Percentiles rank a stretch among this genome's conserved stretches.
These are phyloP conservation scores for Aspergillus pseudonomiae DNA, from an alignment of 2,329 filamentous ascomycete genomes.

Conservation along the genomic window DNA sequence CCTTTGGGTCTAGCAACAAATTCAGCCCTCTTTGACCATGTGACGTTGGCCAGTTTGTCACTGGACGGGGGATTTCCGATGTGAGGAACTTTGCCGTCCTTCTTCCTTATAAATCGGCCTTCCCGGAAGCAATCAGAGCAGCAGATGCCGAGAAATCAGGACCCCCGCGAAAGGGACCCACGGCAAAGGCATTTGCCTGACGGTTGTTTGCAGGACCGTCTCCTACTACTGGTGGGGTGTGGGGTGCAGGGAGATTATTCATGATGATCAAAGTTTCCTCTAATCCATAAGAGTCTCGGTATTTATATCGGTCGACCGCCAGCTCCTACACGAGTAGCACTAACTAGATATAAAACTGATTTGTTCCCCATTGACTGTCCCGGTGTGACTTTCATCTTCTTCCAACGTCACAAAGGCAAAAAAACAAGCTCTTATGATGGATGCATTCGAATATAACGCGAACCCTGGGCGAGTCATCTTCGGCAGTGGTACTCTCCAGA, in stretches of 20 bases:
- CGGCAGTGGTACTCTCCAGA: conserved; percentile 57
- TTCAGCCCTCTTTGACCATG: background rate
- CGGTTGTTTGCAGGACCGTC: conserved; percentile 18
- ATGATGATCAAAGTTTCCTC: conserved; percentile 26
- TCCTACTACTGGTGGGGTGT: conserved; percentile 21
- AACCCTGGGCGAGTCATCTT: conserved; percentile 61
- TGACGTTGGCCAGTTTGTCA: background rate
- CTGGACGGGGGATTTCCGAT: conserved; percentile 11
- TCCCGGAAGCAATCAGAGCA: conserved; percentile 2
- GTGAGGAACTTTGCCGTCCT: background rate
- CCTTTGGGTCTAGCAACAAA: background rate
- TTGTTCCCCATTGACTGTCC: background rate
- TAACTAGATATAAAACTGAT: background rate
- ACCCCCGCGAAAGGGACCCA: conserved; percentile 19
- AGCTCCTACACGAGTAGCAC: background rate
- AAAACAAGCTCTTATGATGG: conserved; percentile 41
- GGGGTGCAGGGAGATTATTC: conserved; percentile 26
- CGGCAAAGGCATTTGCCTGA: conserved; percentile 19
- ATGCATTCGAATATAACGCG: conserved; percentile 59
- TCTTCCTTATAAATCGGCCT: background rate
- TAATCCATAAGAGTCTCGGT: background rate
- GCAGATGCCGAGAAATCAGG: conserved; percentile 15
- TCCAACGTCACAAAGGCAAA: background rate
- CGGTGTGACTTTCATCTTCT: background rate
- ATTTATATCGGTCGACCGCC: background rate